Evolutionary conservation across 352 stramenopile species (phyloP).

Genomic region (Pythium angustatum): DNA sequence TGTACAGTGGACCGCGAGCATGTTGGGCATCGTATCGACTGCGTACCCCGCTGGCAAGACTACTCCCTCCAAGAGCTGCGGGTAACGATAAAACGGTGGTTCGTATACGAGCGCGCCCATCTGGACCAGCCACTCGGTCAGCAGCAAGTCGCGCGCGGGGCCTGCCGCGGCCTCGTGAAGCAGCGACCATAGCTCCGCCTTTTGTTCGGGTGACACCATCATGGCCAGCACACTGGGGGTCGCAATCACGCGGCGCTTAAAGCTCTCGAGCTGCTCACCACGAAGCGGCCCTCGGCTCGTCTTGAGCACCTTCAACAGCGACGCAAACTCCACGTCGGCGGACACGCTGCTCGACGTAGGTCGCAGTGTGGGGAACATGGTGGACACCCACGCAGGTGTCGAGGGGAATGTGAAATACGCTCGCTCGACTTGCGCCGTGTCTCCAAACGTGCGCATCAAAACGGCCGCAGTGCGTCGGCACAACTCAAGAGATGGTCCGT

Average conservation of each 20-base stretch:
- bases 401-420: background rate
- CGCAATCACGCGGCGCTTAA: conserved; percentile 14
- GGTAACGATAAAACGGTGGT: conserved; percentile 9
- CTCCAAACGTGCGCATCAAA: background rate
- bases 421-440: conserved; percentile 9
- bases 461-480: conserved; percentile 5
- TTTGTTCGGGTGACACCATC: background rate
- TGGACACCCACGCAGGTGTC: background rate
- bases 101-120: conserved; percentile 28
- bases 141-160: conserved; percentile 26
- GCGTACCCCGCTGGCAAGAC: no score
- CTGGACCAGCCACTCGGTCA: conserved; percentile 46
- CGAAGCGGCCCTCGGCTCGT: conserved; percentile 2
- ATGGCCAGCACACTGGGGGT: conserved; percentile 7
- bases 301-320: conserved; percentile 12
- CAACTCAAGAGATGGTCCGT: no score
- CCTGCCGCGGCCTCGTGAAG: conserved; percentile 39
- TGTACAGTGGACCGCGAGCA: conserved; percentile 20
- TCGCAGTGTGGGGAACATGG: background rate
- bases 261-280: background rate
- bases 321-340: background rate
- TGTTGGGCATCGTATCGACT: background rate
- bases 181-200: conserved; percentile 13
- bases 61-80: no score
- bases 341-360: background rate